These are phyloP conservation scores for Syncephalastrum sp. DNA, from an alignment of 371 early-diverging fungal species.

Conservation along the genomic window DNA sequence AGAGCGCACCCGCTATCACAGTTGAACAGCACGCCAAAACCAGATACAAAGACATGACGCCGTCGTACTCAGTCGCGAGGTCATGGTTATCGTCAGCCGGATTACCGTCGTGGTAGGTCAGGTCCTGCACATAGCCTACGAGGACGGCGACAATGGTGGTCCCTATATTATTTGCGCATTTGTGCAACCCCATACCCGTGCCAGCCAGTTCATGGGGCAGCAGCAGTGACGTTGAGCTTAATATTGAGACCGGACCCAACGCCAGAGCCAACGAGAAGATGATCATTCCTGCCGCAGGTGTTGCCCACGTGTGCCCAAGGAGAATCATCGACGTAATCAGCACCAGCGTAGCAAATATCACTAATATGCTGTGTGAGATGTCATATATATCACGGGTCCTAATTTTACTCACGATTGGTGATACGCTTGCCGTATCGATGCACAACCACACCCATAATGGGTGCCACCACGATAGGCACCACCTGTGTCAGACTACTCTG, in stretches of 20 bases:
- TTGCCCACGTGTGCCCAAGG: conserved; percentile 25
- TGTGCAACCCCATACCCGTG: conserved; percentile 52
- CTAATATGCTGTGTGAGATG: background rate
- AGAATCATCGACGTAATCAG: conserved; percentile 16
- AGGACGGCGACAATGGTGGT: conserved; percentile 48
- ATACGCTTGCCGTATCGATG: conserved; percentile 53
- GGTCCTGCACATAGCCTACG: conserved; percentile 52
- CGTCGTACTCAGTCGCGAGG: conserved; percentile 34
- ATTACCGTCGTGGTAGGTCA: conserved; percentile 43
- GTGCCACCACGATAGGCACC: conserved; percentile 53
- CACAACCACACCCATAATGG: conserved; percentile 52
- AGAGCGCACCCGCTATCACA: conserved; percentile 27
- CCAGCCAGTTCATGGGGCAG: conserved; percentile 46
- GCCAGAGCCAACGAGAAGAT: conserved; percentile 47
- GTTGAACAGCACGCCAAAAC: conserved; percentile 24
- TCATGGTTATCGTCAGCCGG: conserved; percentile 30
- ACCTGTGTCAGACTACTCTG: conserved; percentile 56
- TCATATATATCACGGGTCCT: background rate
- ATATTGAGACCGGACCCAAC: conserved; percentile 42
- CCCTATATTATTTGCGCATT: conserved; percentile 50
- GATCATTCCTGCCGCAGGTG: conserved; percentile 46
- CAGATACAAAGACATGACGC: conserved; percentile 45
- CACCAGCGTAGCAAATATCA: conserved; percentile 16
- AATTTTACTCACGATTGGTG: background rate
- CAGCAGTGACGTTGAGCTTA: conserved; percentile 39